Percentiles rank a stretch among this genome's conserved stretches.
These are phyloP conservation scores for Ehretia macrophylla DNA, from an alignment of 257 asterid genomes.

Conservation along the genomic window DNA sequence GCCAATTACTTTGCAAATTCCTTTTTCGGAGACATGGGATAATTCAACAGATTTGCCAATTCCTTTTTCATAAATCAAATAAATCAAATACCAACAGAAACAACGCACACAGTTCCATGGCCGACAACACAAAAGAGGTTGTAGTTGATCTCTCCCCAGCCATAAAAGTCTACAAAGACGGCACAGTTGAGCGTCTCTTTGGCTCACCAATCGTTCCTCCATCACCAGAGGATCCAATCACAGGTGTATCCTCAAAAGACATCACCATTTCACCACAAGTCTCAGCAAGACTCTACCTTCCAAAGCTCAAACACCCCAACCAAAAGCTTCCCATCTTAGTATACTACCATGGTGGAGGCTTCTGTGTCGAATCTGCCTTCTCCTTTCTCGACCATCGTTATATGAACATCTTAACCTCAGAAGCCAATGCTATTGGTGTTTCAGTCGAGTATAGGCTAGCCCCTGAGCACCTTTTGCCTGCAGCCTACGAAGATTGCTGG, in stretches of 20 bases:
- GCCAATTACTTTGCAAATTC: too few species aligned
- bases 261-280: conserved; percentile 20
- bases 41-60: too few species aligned
- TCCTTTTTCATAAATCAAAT: too few species aligned
- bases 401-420: conserved; percentile 8
- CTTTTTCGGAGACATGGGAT: too few species aligned
- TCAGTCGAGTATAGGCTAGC: conserved; percentile 41
- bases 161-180: conserved; percentile 27
- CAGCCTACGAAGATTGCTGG: conserved; percentile 45
- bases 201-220: conserved; percentile 24
- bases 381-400: conserved; percentile 21
- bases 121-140: conserved; percentile 12
- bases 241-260: conserved; percentile 32
- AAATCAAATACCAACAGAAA: too few species aligned
- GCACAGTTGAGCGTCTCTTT: conserved; percentile 24
- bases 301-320: conserved; percentile 1
- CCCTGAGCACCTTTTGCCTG: conserved; percentile 48
- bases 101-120: conserved; percentile 2
- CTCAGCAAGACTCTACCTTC: conserved; percentile 32
- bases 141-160: conserved; percentile 10
- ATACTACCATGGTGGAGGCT: conserved; percentile 26
- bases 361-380: conserved; percentile 31
- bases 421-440: conserved; percentile 12
- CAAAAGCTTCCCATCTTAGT: conserved; percentile 31
- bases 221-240: conserved; percentile 11